Evolutionary conservation across 139 green algal species (phyloP).

Genomic region (Zygnema cylindricum): DNA sequence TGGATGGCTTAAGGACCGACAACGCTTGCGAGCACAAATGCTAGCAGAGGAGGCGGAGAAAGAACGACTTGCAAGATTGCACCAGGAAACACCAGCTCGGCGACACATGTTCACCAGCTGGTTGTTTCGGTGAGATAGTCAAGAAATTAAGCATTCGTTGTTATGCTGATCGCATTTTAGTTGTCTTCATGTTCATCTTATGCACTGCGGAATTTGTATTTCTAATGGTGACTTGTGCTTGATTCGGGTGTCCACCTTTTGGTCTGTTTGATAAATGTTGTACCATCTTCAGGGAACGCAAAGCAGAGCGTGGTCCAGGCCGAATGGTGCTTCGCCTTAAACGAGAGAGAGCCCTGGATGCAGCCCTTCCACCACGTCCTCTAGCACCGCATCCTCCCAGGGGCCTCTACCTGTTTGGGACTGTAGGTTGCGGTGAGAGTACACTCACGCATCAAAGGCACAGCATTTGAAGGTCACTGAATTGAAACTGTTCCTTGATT

Average conservation of each 20-base stretch:
- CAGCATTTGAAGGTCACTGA: no score
- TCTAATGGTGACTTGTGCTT: no score
- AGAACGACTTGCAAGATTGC: background rate
- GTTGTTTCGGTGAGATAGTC: conserved; percentile 1
- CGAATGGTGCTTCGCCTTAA: conserved; percentile 23
- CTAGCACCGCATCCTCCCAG: conserved; percentile 1
- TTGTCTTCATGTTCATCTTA: no score
- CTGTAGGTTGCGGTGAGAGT: conserved; percentile 33
- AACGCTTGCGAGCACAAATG: background rate
- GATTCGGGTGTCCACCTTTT: no score
- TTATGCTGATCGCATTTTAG: background rate
- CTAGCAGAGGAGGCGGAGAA: conserved; percentile 15
- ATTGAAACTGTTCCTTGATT: no score
- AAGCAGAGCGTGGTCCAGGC: conserved; percentile 5
- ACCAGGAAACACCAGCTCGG: background rate
- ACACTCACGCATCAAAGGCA: no score
- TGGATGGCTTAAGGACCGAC: background rate
- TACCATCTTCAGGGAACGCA: background rate
- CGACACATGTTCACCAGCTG: conserved; percentile 1
- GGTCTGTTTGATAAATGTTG: no score
- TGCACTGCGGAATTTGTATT: no score
- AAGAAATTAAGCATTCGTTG: background rate
- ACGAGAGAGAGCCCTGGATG: conserved; percentile 29
- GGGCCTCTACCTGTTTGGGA: conserved; percentile 43
- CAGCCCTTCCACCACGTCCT: conserved; percentile 1